A percentile compares a stretch with the other conserved stretches of the same genome.
Evolutionary conservation across 768 basidiomycete species (phyloP).

Genomic region (Arthromyces matolae): DNA sequence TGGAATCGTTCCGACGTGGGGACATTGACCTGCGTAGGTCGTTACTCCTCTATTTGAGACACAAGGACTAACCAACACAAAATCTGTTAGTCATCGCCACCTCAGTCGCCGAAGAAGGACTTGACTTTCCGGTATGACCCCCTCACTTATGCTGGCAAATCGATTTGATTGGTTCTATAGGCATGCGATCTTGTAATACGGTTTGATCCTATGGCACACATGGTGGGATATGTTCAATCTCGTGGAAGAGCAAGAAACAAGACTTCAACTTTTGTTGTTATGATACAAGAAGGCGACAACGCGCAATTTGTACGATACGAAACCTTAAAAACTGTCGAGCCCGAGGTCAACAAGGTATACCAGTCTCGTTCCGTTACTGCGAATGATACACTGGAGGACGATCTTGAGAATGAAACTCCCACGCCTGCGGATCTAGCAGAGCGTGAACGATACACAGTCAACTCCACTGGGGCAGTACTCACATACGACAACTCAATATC

Average conservation of each 20-base stretch:
- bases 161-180: constrained; percentile 29
- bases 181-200: constrained; percentile 85
- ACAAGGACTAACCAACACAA: not conserved
- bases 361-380: constrained; percentile 44
- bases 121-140: constrained; percentile 73
- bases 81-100: constrained; percentile 66
- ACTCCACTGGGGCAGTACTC: constrained; percentile 70
- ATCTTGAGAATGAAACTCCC: constrained; percentile 32
- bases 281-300: constrained; percentile 64
- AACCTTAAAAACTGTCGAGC: constrained; percentile 56
- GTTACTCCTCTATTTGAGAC: not conserved
- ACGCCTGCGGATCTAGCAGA: constrained; percentile 54
- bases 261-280: constrained; percentile 73
- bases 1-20: constrained; percentile 62
- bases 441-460: constrained; percentile 72
- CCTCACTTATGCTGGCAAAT: not conserved
- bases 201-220: constrained; percentile 77
- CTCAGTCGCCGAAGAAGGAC: constrained; percentile 87
- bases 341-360: constrained; percentile 60
- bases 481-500: constrained; percentile 74
- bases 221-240: constrained; percentile 87
- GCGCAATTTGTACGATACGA: constrained; percentile 57
- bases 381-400: constrained; percentile 42
- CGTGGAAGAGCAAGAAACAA: constrained; percentile 80
- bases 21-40: constrained; percentile 65